Percentiles rank a stretch among this genome's conserved stretches.
These are phyloP conservation scores for Hibiscus syriacus DNA, from an alignment of 345 rosid genomes.

Conservation along the genomic window DNA sequence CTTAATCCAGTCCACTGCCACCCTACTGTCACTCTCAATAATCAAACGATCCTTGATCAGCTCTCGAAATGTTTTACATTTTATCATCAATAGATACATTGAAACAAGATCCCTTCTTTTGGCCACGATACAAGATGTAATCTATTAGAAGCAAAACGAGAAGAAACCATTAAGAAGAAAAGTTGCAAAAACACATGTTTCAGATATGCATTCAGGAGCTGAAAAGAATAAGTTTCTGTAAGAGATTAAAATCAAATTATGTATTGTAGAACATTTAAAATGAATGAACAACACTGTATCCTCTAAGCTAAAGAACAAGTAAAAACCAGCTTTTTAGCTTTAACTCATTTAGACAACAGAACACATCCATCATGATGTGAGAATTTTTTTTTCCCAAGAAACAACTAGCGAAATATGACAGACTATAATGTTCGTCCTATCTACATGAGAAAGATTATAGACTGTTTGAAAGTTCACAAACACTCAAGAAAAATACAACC, in stretches of 20 bases:
- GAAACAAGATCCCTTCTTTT: background rate
- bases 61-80: background rate
- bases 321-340: background rate
- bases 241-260: background rate
- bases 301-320: background rate
- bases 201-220: background rate
- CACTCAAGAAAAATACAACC: background rate
- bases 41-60: too few species aligned
- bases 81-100: background rate
- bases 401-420: background rate
- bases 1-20: too few species aligned
- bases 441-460: background rate
- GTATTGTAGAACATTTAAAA: background rate
- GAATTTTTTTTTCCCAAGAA: too few species aligned
- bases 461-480: background rate
- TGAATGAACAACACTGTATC: background rate
- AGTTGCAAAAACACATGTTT: background rate
- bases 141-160: background rate
- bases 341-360: background rate
- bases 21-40: too few species aligned
- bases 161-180: background rate
- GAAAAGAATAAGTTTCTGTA: background rate
- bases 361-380: background rate
- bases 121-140: background rate
- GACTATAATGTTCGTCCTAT: background rate